Percentiles rank a stretch among this genome's conserved stretches.
Evolutionary conservation across 352 stramenopile species (phyloP).

Genomic region (Phytopythium vexans): DNA sequence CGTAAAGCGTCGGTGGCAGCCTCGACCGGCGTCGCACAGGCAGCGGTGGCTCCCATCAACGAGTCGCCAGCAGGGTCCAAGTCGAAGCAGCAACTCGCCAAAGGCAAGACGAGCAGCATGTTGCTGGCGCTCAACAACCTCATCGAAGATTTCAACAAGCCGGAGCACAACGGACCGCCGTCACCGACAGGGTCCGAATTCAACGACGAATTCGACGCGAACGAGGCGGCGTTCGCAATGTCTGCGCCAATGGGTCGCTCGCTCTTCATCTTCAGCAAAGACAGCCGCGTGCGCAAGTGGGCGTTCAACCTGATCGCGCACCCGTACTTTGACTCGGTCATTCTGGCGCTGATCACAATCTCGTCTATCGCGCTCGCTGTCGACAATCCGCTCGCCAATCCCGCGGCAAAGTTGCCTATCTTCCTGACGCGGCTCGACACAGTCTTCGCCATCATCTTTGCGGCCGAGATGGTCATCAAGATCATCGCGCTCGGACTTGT

Average conservation of each 20-base stretch:
- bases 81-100: background rate
- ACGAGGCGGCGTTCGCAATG: background rate
- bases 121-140: conserved; percentile 3
- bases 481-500: conserved; percentile 83
- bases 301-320: conserved; percentile 58
- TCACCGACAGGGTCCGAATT: background rate
- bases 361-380: conserved; percentile 84
- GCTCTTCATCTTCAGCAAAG: conserved; percentile 52
- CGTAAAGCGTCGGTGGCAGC: background rate
- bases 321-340: conserved; percentile 72
- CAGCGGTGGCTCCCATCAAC: background rate
- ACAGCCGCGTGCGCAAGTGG: conserved; percentile 30
- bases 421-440: conserved; percentile 70
- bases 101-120: conserved; percentile 6
- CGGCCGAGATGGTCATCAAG: conserved; percentile 88
- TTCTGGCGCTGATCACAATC: conserved; percentile 80
- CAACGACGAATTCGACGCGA: conserved; percentile 6
- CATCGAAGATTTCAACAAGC: background rate
- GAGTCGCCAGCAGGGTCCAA: background rate
- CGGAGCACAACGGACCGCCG: background rate
- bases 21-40: background rate
- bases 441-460: conserved; percentile 77
- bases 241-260: conserved; percentile 8
- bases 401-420: conserved; percentile 27
- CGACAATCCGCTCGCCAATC: conserved; percentile 80